Evolutionary conservation across 768 basidiomycete species (phyloP).

Genomic region (Lactarius akahatsu): DNA sequence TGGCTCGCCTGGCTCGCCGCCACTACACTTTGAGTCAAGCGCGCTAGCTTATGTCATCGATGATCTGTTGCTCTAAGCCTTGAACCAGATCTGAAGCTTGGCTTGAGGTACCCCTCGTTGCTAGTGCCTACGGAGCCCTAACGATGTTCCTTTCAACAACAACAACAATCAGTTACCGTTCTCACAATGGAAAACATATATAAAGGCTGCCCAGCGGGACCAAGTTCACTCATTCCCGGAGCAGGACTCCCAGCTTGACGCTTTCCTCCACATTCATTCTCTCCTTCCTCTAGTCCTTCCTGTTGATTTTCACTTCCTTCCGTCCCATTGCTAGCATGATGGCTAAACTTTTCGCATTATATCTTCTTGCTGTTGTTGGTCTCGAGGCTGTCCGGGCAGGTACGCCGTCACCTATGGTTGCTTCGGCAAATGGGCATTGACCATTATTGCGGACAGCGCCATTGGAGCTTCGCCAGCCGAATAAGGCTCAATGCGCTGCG

Average conservation of each 20-base stretch:
- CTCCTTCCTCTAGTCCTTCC: neutral
- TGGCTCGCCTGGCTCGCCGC: neutral
- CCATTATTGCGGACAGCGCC: constrained; percentile 3
- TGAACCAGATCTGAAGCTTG: neutral
- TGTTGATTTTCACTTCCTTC: constrained; percentile 3
- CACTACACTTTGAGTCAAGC: neutral
- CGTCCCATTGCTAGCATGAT: constrained; percentile 20
- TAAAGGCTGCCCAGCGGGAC: neutral
- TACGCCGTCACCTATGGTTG: neutral
- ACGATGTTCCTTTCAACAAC: neutral
- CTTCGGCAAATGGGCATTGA: neutral
- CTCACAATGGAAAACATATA: neutral
- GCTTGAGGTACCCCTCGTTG: constrained; percentile 7
- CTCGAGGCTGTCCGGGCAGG: constrained; percentile 14
- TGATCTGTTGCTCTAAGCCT: neutral
- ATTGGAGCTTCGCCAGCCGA: neutral
- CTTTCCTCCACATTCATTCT: neutral
- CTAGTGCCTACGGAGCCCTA: neutral
- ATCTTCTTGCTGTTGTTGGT: constrained; percentile 16
- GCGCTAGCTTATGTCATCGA: neutral
- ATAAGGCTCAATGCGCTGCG: neutral
- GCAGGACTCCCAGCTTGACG: constrained; percentile 26
- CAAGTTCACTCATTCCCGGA: neutral
- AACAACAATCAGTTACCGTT: neutral
- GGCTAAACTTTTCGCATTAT: constrained; percentile 17